Base-by-base conservation (phyloP, 768 basidiomycete genomes). In the Pisolithus microcarpus region DNA sequence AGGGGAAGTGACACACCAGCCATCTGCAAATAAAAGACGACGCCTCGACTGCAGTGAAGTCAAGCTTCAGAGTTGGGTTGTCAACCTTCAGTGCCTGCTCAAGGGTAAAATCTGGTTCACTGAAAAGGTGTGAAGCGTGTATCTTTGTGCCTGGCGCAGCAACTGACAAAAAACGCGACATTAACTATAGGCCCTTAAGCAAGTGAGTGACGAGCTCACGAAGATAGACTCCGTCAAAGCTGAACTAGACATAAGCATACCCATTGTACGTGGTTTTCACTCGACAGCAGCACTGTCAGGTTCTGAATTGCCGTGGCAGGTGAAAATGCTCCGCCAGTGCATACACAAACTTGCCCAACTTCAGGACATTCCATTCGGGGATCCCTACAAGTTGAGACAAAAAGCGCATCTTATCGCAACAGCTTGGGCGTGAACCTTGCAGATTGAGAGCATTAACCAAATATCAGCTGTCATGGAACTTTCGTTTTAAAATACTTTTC, bases 281-380 rank as follows among this genome's bases (percentile, higher is more conserved):
- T 34, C 13, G 11, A 5, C 34, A 34, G 34, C 34, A 15, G 34
- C 5, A 34, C 34, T 43, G 56, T 21, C 15, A 0, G 15, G 30
- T 31, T 9, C 1, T 48, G 26, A 38, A 18, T 15, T 13, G 34
- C 13, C 5, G 11, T 11, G 34, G 13, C 42, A 68, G 66, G 54
- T 45, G 13, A 39, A 36, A 38, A 56, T 56, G 44, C 52, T 66
- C 34, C 56, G 43, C 16, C 53, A 57, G 43, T 54, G 47, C 46
- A 8, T 66, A 38, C 52, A 53, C 39, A 65, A 61, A 48, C 56
- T 68, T 38, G 56, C 65, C 11, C 45, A 56, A 38, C 52, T 68
- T 6, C 34, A 56, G 19, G 65, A 65, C 19, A 67, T 66, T 50
- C 65, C 66, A 16, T 68, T 63, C 0, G 61, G 61, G 24, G 66